A percentile compares a stretch with the other conserved stretches of the same genome.
phyloP scores from a whole-genome alignment of 305 asterid species.

The Withania somnifera region DNA sequence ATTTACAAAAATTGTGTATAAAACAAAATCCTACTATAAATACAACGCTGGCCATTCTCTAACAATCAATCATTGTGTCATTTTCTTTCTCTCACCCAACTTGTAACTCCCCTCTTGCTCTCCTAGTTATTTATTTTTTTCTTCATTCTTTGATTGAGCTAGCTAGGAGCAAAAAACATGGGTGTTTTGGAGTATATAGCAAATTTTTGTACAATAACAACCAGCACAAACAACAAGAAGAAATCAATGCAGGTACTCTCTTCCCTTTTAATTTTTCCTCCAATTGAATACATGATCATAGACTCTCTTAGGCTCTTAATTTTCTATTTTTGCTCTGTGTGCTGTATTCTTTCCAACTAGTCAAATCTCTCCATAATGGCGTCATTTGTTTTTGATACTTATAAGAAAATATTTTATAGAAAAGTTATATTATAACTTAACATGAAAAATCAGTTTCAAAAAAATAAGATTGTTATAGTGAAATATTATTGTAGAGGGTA shows the following conservation, averaged over 20 bases:
- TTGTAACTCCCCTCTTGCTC: background rate
- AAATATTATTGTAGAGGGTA: too few species aligned
- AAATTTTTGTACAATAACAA: slow-evolving; percentile 58
- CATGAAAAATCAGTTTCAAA: too few species aligned
- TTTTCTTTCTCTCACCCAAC: background rate
- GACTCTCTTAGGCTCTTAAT: background rate
- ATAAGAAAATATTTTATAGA: too few species aligned
- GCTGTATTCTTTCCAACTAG: background rate
- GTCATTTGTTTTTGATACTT: background rate
- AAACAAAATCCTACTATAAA: background rate
- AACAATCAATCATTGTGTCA: background rate
- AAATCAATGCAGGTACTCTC: slow-evolving; percentile 69
- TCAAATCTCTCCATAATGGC: background rate
- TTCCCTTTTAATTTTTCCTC: background rate
- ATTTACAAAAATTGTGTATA: too few species aligned
- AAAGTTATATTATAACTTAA: too few species aligned
- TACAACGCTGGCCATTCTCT: background rate
- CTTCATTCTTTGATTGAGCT: slow-evolving; percentile 11
- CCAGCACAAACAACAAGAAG: slow-evolving; percentile 51
- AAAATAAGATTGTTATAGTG: too few species aligned
- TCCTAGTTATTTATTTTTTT: background rate
- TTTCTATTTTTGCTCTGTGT: background rate
- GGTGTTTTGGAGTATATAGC: slow-evolving; percentile 84
- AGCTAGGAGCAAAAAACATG: slow-evolving; percentile 17
- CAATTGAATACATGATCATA: background rate